These are phyloP conservation scores for Neonothopanus nambi DNA, from an alignment of 1,284 basidiomycete genomes.

Conservation along the genomic window DNA sequence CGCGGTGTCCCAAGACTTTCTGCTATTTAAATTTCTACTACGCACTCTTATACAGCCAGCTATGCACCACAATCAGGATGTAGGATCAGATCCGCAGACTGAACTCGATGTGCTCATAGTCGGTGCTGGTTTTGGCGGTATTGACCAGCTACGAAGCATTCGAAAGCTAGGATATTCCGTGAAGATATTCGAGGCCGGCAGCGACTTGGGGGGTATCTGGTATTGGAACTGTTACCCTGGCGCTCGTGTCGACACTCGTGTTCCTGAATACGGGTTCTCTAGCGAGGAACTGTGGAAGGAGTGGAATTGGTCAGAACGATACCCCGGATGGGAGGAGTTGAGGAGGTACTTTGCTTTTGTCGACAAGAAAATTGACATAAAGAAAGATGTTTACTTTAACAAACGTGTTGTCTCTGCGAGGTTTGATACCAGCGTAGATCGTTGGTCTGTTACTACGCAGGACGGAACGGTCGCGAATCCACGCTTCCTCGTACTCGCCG, in stretches of 20 bases:
- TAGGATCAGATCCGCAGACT: too few species aligned
- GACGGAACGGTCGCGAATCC: constrained; percentile 10
- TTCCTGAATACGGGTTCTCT: constrained; percentile 18
- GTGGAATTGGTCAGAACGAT: constrained; percentile 26
- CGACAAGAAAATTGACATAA: constrained; percentile 25
- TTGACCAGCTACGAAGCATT: constrained; percentile 12
- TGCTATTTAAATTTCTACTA: too few species aligned
- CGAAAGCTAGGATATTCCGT: constrained; percentile 15
- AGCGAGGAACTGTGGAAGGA: constrained; percentile 27
- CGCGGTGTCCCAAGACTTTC: too few species aligned
- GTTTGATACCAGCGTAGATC: constrained; percentile 19
- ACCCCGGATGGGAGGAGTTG: constrained; percentile 23
- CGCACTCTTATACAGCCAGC: too few species aligned
- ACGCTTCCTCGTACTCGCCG: constrained; percentile 23
- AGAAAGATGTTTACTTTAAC: constrained; percentile 24
- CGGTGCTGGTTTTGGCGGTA: constrained; percentile 16
- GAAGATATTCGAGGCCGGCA: constrained; percentile 4
- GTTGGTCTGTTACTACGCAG: constrained; percentile 23
- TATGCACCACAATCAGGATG: too few species aligned
- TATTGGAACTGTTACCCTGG: constrained; percentile 10
- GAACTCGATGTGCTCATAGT: constrained; percentile 24
- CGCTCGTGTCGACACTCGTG: constrained; percentile 10
- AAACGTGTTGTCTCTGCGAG: constrained; percentile 23
- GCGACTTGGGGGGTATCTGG: constrained; percentile 5
- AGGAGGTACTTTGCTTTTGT: constrained; percentile 24